phyloP scores from a whole-genome alignment of 2,329 filamentous ascomycete species.

The Cordyceps javanica region DNA sequence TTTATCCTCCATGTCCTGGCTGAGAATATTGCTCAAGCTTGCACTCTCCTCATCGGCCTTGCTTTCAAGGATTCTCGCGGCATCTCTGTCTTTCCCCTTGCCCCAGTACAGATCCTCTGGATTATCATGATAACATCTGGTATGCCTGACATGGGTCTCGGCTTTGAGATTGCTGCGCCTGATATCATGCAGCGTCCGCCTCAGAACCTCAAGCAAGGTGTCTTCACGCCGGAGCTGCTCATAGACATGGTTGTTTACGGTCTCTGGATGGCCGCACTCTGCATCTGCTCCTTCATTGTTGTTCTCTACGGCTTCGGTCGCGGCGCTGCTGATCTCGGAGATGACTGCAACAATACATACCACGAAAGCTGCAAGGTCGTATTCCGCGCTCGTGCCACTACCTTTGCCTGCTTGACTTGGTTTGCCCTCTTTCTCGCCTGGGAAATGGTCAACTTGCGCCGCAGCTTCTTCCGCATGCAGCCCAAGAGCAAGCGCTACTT shows the following conservation, averaged over 20 bases:
- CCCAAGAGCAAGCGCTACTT: conserved; percentile 54
- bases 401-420: conserved; percentile 68
- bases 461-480: conserved; percentile 68
- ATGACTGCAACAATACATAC: conserved; percentile 53
- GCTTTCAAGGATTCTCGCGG: conserved; percentile 59
- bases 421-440: conserved; percentile 68
- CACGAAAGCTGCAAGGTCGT: conserved; percentile 49
- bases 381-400: conserved; percentile 64
- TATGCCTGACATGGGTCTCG: conserved; percentile 69
- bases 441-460: conserved; percentile 67
- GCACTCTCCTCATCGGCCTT: conserved; percentile 61
- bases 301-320: conserved; percentile 46
- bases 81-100: conserved; percentile 64
- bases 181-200: conserved; percentile 67
- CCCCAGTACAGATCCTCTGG: conserved; percentile 71
- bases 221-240: conserved; percentile 60
- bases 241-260: conserved; percentile 62
- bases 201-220: conserved; percentile 48
- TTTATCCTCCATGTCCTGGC: conserved; percentile 63
- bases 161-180: conserved; percentile 61
- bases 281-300: conserved; percentile 44
- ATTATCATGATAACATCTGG: conserved; percentile 74
- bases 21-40: conserved; percentile 64
- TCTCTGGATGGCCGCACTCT: conserved; percentile 59
- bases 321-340: conserved; percentile 45